Conservation (phyloP, 2,329 filamentous ascomycete species). For the Hypoxylon sp. region DNA sequence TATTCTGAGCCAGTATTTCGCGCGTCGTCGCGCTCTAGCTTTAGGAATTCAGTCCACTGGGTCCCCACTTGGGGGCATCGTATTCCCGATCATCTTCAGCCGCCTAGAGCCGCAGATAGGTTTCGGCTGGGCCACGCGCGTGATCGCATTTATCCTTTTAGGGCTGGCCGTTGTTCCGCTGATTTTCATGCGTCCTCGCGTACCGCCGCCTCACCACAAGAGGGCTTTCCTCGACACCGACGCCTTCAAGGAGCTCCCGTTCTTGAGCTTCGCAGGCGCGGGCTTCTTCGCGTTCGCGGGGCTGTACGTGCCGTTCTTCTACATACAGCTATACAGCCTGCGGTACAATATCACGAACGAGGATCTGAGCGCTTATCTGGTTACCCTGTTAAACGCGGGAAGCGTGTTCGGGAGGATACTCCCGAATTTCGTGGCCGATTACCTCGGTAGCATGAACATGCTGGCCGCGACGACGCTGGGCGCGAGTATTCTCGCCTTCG, state of each 20-base stretch:
- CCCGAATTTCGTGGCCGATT: slow-evolving; percentile 56
- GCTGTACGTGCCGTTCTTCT: slow-evolving; percentile 58
- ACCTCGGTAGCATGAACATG: slow-evolving; percentile 53
- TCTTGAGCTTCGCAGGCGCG: slow-evolving; percentile 47
- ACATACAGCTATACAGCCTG: slow-evolving; percentile 48
- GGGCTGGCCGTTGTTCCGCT: slow-evolving; percentile 49
- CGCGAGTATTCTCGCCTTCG: slow-evolving; percentile 52
- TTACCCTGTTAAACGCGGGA: slow-evolving; percentile 57
- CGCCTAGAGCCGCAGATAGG: slow-evolving; percentile 60
- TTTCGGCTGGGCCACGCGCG: slow-evolving; percentile 65
- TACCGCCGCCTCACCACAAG: slow-evolving; percentile 43
- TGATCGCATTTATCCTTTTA: slow-evolving; percentile 59
- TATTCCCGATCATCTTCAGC: slow-evolving; percentile 61
- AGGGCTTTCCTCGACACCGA: slow-evolving; percentile 49
- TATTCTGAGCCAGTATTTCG: slow-evolving; percentile 54
- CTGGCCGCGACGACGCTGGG: slow-evolving; percentile 50
- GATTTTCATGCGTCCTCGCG: slow-evolving; percentile 50
- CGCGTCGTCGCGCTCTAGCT: slow-evolving; percentile 45
- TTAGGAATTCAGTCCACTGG: slow-evolving; percentile 46
- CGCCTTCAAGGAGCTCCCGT: slow-evolving; percentile 53
- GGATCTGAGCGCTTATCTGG: slow-evolving; percentile 50
- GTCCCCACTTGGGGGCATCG: slow-evolving; percentile 54
- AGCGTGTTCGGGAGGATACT: slow-evolving; percentile 57
- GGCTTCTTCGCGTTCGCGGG: slow-evolving; percentile 55
- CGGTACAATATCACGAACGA: slow-evolving; percentile 26